Base-by-base conservation (phyloP, 805 yeast species). In the Metschnikowia hibisci region DNA sequence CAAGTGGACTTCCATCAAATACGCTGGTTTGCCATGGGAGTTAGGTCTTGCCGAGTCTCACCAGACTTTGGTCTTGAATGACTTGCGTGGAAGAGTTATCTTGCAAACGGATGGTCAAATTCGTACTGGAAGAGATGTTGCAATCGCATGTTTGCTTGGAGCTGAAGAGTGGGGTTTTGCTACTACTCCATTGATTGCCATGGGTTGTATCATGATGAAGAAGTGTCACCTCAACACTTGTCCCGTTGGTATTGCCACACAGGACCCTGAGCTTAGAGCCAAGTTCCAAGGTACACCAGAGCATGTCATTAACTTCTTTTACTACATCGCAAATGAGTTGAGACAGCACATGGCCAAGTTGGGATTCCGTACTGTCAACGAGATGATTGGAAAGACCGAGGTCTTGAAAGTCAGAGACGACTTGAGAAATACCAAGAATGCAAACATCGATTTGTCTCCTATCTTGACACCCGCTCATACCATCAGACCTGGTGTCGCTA, bases 91-190 rank as follows among this genome's bases (percentile, higher is more conserved):
- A 37, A 80, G 96, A 60, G 96, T 91, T 48, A 78, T 86, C 47
- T 89, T 91, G 46, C 99, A 91, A 72, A 89, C 98, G n/a, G 99
- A 91, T 65, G 99, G 99, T 64, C 98, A 91, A 73, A 70, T 91
- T 55, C 86, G 95, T 69, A 91, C 98, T 14, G 98, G 98, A 52
- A 82, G 96, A 58, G 99, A 91, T 69, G 83, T 91, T 48, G 98
- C 98, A 11, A 81, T 93, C 65, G 99, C 98, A 6, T 87, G 96
- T 64, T 73, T 91, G 62, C 74, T 91, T 26, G 99, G 99, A 67
- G 99, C 99, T 43, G 99, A 91, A 67, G 96, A 93, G 63, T 93
- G 95, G 85, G 96, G 98, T 25, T 84, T 93, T 61, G 99, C 99
- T 23, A 91, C 99, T 22, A 83, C 96, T 52, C 98, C 99, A 32